phyloP scores from a whole-genome alignment of 2,329 filamentous ascomycete genomes.

The Diaporthe citri region DNA sequence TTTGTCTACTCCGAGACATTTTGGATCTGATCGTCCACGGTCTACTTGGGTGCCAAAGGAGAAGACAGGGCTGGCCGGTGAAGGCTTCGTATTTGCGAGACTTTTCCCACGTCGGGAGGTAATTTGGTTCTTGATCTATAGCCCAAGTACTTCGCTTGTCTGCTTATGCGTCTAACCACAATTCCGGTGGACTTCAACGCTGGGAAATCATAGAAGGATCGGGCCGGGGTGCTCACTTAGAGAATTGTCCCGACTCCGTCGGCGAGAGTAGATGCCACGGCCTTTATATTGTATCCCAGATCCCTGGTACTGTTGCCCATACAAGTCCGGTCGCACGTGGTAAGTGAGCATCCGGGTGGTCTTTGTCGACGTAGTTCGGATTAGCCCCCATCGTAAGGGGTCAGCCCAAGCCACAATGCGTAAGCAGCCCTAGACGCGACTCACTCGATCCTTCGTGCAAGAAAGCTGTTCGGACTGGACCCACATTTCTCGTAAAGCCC shows the following conservation, averaged over 20 bases:
- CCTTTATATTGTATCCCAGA: not conserved
- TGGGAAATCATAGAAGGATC: not conserved
- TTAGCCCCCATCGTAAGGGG: not conserved
- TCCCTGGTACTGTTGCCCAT: not conserved
- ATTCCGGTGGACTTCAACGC: no score
- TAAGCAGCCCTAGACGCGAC: not conserved
- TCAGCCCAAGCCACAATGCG: conserved; percentile 26
- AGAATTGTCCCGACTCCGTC: conserved; percentile 10
- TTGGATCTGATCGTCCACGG: not conserved
- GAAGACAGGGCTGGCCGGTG: not conserved
- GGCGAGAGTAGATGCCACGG: not conserved
- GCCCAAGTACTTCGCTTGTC: not conserved
- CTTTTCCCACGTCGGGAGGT: not conserved
- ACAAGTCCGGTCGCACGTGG: not conserved
- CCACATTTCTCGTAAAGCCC: conserved; percentile 2
- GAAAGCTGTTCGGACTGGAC: conserved; percentile 12
- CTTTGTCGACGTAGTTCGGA: not conserved
- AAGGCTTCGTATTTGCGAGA: not conserved
- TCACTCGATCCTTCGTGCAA: conserved; percentile 7
- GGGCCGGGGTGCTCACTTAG: not conserved
- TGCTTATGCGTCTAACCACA: not conserved
- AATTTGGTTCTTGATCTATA: not conserved
- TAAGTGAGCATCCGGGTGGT: not conserved
- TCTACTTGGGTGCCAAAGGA: not conserved
- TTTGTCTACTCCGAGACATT: not conserved